phyloP scores from a whole-genome alignment of 345 rosid species.

The Gossypium longicalyx region DNA sequence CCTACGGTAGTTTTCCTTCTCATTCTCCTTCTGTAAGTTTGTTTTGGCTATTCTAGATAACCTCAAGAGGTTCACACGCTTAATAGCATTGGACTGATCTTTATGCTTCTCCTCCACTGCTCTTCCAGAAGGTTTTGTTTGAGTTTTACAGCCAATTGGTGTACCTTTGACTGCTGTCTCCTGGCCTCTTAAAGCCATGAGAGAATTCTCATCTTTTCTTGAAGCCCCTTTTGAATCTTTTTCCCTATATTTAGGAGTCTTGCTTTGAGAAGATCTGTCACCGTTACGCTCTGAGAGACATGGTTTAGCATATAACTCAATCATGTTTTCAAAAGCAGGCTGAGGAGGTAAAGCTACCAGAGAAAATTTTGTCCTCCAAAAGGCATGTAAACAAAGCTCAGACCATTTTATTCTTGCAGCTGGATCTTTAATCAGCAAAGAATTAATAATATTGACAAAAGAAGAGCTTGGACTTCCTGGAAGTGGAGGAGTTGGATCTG shows the following conservation, averaged over 20 bases:
- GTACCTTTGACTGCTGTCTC: slow-evolving; percentile 69
- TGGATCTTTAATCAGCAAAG: slow-evolving; percentile 91
- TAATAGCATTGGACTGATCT: slow-evolving; percentile 50
- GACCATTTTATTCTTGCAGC: slow-evolving; percentile 83
- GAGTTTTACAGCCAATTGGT: slow-evolving; percentile 49
- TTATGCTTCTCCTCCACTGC: slow-evolving; percentile 60
- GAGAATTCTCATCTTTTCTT: slow-evolving; percentile 60
- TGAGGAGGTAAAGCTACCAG: slow-evolving; percentile 66
- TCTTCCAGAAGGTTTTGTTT: slow-evolving; percentile 51
- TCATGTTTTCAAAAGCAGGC: slow-evolving; percentile 81
- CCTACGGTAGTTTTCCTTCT: slow-evolving; percentile 93
- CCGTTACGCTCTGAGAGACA: slow-evolving; percentile 77
- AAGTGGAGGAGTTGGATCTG: slow-evolving; percentile 85
- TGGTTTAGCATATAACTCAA: slow-evolving; percentile 57
- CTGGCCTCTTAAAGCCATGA: slow-evolving; percentile 40
- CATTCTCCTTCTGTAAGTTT: slow-evolving; percentile 89
- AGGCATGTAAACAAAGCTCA: slow-evolving; percentile 84
- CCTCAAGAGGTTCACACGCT: slow-evolving; percentile 77
- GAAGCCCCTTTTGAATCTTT: slow-evolving; percentile 59
- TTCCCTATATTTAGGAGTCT: slow-evolving; percentile 64
- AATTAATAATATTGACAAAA: slow-evolving; percentile 73
- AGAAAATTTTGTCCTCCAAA: slow-evolving; percentile 66
- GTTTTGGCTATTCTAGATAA: slow-evolving; percentile 89
- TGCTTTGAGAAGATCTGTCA: slow-evolving; percentile 53
- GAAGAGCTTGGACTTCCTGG: slow-evolving; percentile 80